Conservation (phyloP, 352 stramenopile genomes). For the Phytophthora hibernalis region DNA sequence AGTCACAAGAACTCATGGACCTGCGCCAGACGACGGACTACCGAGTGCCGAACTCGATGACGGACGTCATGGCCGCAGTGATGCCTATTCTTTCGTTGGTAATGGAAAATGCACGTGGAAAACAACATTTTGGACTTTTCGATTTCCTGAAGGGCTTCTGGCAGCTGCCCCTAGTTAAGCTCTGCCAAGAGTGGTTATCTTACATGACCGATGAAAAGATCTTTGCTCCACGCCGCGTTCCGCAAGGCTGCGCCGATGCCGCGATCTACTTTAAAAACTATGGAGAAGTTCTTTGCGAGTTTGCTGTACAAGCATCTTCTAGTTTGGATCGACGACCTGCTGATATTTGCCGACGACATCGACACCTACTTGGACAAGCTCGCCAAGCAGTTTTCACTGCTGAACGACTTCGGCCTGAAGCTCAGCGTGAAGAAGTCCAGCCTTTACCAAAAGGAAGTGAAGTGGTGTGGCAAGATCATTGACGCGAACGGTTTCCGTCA, state of each 20-base stretch:
- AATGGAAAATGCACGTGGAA: conserved; percentile 17
- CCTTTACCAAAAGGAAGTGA: too few species aligned
- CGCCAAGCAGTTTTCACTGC: conserved; percentile 23
- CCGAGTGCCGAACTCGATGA: conserved; percentile 1
- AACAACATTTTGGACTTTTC: conserved; percentile 19
- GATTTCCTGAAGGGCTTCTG: conserved; percentile 13
- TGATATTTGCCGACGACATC: conserved; percentile 27
- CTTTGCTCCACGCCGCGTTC: conserved; percentile 22
- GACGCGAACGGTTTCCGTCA: too few species aligned
- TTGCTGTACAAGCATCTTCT: conserved; percentile 23
- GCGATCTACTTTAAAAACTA: conserved; percentile 1
- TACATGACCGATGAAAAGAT: conserved; percentile 33
- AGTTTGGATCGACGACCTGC: conserved; percentile 41
- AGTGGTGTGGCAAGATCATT: too few species aligned
- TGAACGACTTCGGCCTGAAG: conserved; percentile 29
- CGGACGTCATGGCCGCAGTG: conserved; percentile 13
- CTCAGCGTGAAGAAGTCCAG: conserved; percentile 27
- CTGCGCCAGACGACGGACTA: conserved; percentile 12
- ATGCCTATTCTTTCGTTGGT: conserved; percentile 17
- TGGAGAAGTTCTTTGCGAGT: conserved; percentile 13
- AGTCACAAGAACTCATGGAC: neutral
- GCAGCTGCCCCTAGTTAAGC: conserved; percentile 8
- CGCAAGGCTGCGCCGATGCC: conserved; percentile 16
- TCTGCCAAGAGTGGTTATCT: conserved; percentile 19
- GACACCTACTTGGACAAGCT: conserved; percentile 31